Percentiles rank a stretch among this genome's conserved stretches.
These are phyloP conservation scores for Hanseniaspora osmophila DNA, from an alignment of 805 yeast genomes.

Conservation along the genomic window DNA sequence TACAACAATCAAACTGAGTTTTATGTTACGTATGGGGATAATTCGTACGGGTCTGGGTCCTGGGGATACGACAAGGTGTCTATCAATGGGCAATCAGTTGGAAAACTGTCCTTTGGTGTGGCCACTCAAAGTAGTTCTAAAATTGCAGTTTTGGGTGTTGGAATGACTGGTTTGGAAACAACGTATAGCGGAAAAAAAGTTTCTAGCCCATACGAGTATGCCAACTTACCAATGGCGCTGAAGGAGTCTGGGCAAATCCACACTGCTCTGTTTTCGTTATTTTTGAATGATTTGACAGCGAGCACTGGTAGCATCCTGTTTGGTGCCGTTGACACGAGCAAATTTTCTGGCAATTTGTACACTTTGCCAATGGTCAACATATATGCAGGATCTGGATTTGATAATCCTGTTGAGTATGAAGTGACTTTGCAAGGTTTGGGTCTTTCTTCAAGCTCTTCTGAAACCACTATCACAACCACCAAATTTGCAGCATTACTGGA, in stretches of 20 bases:
- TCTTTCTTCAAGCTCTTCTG: not conserved
- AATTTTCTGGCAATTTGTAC: constrained; percentile 38
- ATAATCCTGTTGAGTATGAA: constrained; percentile 12
- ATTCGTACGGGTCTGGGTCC: constrained; percentile 28
- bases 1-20: constrained; percentile 24
- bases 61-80: constrained; percentile 42
- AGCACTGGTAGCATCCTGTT: constrained; percentile 44
- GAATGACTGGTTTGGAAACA: constrained; percentile 53
- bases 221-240: constrained; percentile 53
- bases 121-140: constrained; percentile 51
- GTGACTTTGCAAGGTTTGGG: constrained; percentile 20
- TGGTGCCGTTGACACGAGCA: constrained; percentile 59
- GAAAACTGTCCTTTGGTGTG: constrained; percentile 54
- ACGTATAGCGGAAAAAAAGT: constrained; percentile 29
- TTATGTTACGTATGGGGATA: constrained; percentile 39
- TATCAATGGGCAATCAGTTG: constrained; percentile 37
- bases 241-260: constrained; percentile 42
- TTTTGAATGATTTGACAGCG: constrained; percentile 31
- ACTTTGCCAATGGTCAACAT: constrained; percentile 38
- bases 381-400: constrained; percentile 8
- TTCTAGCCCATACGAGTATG: constrained; percentile 30
- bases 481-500: constrained; percentile 32
- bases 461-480: constrained; percentile 14
- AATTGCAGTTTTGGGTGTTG: constrained; percentile 62
- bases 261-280: constrained; percentile 47